Conservation (phyloP, 768 basidiomycete genomes). For the Trametes gibbosa region DNA sequence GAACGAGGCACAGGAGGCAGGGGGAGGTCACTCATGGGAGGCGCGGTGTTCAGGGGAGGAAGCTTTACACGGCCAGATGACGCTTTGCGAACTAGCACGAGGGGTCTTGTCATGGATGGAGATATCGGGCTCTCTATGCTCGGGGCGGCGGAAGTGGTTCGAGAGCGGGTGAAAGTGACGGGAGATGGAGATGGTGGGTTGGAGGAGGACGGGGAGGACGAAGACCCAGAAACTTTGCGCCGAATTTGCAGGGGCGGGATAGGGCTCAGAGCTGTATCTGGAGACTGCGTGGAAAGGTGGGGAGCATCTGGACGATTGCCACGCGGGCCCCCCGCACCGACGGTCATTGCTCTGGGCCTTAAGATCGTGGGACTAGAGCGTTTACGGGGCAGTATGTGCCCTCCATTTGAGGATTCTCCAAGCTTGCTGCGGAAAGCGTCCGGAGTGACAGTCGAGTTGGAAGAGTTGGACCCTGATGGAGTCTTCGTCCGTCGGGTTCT, state of each 20-base stretch:
- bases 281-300: background rate
- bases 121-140: conserved; percentile 15
- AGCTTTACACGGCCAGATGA: conserved; percentile 24
- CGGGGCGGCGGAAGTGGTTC: conserved; percentile 12
- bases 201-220: conserved; percentile 16
- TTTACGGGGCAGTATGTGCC: background rate
- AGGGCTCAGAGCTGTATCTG: background rate
- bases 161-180: conserved; percentile 15
- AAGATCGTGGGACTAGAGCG: conserved; percentile 8
- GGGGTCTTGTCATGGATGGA: conserved; percentile 17
- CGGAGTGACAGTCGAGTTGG: conserved; percentile 19
- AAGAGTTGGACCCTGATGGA: conserved; percentile 19
- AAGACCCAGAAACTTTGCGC: conserved; percentile 23
- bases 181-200: conserved; percentile 17
- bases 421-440: conserved; percentile 8
- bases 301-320: conserved; percentile 5
- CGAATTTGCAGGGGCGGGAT: conserved; percentile 18
- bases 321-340: conserved; percentile 10
- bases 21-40: conserved; percentile 25
- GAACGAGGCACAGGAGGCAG: conserved; percentile 17
- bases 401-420: conserved; percentile 10
- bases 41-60: conserved; percentile 24
- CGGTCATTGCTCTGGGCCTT: conserved; percentile 26
- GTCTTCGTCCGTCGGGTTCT: conserved; percentile 15
- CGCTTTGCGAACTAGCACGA: conserved; percentile 28